These are phyloP conservation scores for Brassica rapa DNA, from an alignment of 345 rosid genomes.

Conservation along the genomic window DNA sequence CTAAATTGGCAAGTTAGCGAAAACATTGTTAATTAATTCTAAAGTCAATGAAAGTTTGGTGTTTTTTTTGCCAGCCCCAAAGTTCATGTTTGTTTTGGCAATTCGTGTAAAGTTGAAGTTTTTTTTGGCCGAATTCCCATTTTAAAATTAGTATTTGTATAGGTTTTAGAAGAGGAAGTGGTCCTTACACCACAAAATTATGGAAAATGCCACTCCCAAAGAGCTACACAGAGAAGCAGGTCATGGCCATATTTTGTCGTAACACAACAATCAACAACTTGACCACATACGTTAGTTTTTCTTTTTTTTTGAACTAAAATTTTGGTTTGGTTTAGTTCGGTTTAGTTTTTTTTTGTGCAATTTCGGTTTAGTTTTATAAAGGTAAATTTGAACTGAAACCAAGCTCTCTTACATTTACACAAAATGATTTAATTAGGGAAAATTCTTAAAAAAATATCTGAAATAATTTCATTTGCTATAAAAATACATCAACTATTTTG, in stretches of 20 bases:
- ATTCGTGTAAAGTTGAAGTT: too few relatives aligned
- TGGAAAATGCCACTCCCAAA: slow-evolving; percentile 19
- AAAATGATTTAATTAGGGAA: neutral
- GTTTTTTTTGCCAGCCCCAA: too few relatives aligned
- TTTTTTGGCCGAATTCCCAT: too few relatives aligned
- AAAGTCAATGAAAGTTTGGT: too few relatives aligned
- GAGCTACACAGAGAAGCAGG: slow-evolving; percentile 11
- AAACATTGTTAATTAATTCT: too few relatives aligned
- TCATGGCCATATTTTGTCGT: slow-evolving; percentile 20
- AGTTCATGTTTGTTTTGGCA: too few relatives aligned
- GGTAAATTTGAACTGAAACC: neutral
- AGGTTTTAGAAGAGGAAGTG: slow-evolving; percentile 3
- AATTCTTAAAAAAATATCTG: too few relatives aligned
- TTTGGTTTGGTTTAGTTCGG: neutral
- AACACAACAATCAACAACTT: slow-evolving; percentile 30
- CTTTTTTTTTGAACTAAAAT: too few relatives aligned
- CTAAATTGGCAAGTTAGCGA: too few relatives aligned
- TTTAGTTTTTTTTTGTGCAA: neutral
- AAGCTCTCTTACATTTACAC: neutral
- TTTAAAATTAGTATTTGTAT: neutral
- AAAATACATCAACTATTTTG: neutral
- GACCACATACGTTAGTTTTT: slow-evolving; percentile 1
- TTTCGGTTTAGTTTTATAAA: neutral
- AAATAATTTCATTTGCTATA: too few relatives aligned
- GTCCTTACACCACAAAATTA: slow-evolving; percentile 13